phyloP scores from a whole-genome alignment of 306 rosid genomes.

The Fagus crenata region DNA sequence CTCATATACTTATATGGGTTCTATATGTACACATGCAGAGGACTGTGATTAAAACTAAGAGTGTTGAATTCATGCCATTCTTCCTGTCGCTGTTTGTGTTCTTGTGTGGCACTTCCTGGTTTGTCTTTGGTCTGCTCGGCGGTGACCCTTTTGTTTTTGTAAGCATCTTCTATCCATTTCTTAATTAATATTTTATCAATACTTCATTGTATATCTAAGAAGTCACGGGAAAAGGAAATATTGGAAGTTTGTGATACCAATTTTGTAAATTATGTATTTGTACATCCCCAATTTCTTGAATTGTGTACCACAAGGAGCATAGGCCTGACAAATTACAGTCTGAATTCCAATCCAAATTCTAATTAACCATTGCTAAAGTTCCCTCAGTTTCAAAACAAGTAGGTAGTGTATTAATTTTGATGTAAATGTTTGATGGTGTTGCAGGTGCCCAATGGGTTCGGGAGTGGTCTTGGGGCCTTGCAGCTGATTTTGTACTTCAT shows the following conservation, averaged over 20 bases:
- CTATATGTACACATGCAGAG: slow-evolving; percentile 53
- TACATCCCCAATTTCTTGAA: too few relatives aligned
- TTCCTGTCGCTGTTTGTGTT: slow-evolving; percentile 81
- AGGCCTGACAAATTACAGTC: too few relatives aligned
- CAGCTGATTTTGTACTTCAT: slow-evolving; percentile 72
- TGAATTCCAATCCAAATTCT: neutral
- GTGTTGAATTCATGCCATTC: slow-evolving; percentile 94
- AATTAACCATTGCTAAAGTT: neutral
- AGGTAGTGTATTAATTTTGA: neutral
- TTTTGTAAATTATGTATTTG: too few relatives aligned
- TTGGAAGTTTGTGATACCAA: neutral
- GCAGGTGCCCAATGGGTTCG: slow-evolving; percentile 82
- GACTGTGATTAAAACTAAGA: slow-evolving; percentile 69
- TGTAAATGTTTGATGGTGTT: neutral
- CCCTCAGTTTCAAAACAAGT: neutral
- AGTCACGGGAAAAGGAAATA: neutral
- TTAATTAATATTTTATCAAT: neutral
- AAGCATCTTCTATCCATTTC: slow-evolving; percentile 24
- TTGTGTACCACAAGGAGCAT: too few relatives aligned
- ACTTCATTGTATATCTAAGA: neutral
- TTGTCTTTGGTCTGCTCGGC: slow-evolving; percentile 78
- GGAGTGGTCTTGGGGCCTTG: slow-evolving; percentile 56
- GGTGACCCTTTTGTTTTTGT: slow-evolving; percentile 78
- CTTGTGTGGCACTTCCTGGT: slow-evolving; percentile 90
- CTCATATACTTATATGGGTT: neutral